Base-by-base conservation (phyloP, 495 filamentous ascomycete genomes). In the Thermothielavioides terrestris region DNA sequence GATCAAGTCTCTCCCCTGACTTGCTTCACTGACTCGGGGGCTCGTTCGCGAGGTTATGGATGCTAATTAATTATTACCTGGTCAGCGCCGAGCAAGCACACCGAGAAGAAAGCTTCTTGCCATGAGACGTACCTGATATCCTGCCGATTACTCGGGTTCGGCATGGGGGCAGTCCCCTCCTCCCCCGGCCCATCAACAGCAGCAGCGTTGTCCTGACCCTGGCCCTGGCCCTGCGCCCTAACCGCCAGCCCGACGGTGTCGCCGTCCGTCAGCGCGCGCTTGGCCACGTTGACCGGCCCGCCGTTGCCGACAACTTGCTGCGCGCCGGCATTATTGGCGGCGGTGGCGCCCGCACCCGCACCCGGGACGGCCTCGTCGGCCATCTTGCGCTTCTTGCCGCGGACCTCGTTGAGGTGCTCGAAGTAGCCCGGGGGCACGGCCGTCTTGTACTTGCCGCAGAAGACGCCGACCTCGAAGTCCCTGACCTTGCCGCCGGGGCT, bases 381-480 rank as follows among this genome's bases (percentile, higher is more conserved):
- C 5, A 49, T 44, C 69, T 85, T 88, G 55, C 75, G 74, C 51
- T 77, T 83, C 68, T 89, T 80, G 26, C 88, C 85, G 37, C 88
- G 75, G 11, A 89, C 63, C 37, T 74, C 63, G 66, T 94, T 88
- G 5, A 95, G 75, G 59, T 91, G 89, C 42, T 86, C 79, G 58
- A 98, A 94, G 69, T 97, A 96, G 22, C 76, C 82, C n/a, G 82
- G 74, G 1, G 80, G 75, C 4, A 97, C 87, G 0, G 82, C 83
- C 1, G 92, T 99, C 40, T 88, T 72, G 66, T 97, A 96, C 59
- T 79, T 79, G 20, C 94, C 92, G 54, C 86, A 94, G 75, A 98
- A 97, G 14, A 97, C 89, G 52, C 92, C 91, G n/a, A 94, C 83
- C 65, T 97, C 94, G 52, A 97, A 96, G 25, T 78, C 66, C 27